Evolutionary conservation across 768 basidiomycete species (phyloP).

Genomic region (Russula ochroleuca): DNA sequence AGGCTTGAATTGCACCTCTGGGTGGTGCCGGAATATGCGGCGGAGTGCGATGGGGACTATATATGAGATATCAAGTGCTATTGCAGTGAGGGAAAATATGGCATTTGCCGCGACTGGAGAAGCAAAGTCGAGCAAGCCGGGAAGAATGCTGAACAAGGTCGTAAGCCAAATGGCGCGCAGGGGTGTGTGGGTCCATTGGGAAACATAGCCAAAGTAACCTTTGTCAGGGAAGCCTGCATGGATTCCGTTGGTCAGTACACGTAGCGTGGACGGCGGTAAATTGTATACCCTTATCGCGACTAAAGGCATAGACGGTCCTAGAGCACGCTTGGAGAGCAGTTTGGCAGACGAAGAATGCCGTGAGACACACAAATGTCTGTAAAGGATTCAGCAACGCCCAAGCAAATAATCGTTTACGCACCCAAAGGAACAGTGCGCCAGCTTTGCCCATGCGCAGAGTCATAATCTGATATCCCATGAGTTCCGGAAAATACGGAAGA

Average conservation of each 20-base stretch:
- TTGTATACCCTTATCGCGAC: slow-evolving; percentile 64
- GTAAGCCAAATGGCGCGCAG: slow-evolving; percentile 73
- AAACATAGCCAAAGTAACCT: slow-evolving; percentile 71
- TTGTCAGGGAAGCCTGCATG: slow-evolving; percentile 63
- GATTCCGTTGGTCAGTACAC: not conserved
- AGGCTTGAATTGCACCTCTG: slow-evolving; percentile 79
- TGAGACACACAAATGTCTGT: slow-evolving; percentile 70
- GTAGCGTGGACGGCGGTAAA: not conserved
- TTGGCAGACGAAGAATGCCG: slow-evolving; percentile 83
- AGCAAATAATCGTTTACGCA: slow-evolving; percentile 29
- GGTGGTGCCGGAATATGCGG: slow-evolving; percentile 62
- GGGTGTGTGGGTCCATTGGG: slow-evolving; percentile 62
- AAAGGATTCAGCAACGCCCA: not conserved
- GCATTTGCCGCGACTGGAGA: slow-evolving; percentile 73
- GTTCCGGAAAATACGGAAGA: not conserved
- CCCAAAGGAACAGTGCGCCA: slow-evolving; percentile 77
- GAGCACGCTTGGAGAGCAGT: slow-evolving; percentile 79
- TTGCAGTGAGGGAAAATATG: slow-evolving; percentile 77
- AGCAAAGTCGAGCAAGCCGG: slow-evolving; percentile 71
- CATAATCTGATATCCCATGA: slow-evolving; percentile 53
- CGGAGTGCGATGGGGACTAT: slow-evolving; percentile 78
- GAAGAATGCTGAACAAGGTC: slow-evolving; percentile 61
- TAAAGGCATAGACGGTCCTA: slow-evolving; percentile 80
- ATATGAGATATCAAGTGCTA: slow-evolving; percentile 74
- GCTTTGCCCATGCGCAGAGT: slow-evolving; percentile 67